phyloP scores from a whole-genome alignment of 257 asterid species.

The Echites panduratus region DNA sequence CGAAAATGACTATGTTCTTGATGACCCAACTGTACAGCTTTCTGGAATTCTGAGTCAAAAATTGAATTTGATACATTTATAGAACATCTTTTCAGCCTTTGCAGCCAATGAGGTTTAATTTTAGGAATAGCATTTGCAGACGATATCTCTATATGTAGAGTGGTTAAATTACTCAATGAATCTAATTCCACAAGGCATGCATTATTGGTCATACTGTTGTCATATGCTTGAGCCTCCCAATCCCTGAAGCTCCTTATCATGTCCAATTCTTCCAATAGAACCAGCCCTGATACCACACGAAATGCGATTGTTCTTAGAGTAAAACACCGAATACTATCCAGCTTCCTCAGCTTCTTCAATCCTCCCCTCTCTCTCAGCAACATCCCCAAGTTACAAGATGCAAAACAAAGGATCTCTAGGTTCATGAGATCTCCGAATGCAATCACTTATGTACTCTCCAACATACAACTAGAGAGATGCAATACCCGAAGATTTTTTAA shows the following conservation, averaged over 20 bases:
- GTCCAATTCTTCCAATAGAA: conserved; percentile 14
- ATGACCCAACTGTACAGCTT: neutral
- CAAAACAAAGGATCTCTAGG: conserved; percentile 15
- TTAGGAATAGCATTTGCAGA: neutral
- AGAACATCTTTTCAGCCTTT: neutral
- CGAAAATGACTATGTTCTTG: neutral
- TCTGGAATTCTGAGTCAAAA: no score
- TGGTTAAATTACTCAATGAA: neutral
- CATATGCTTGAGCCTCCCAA: neutral
- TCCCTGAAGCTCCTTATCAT: neutral
- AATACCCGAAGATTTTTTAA: conserved; percentile 8
- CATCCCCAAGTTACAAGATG: neutral
- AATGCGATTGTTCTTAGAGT: neutral
- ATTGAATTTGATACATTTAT: neutral
- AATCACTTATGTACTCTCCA: neutral
- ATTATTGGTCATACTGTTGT: neutral
- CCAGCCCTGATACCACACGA: conserved; percentile 9
- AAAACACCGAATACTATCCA: conserved; percentile 1
- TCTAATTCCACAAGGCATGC: conserved; percentile 5
- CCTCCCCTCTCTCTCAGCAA: conserved; percentile 14
- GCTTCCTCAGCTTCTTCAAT: conserved; percentile 1
- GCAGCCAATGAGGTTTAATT: neutral
- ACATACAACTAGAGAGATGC: neutral
- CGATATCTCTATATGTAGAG: neutral
- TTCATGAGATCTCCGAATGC: neutral